Base-by-base conservation (phyloP, 495 filamentous ascomycete genomes). In the Aspergillus egyptiacus region DNA sequence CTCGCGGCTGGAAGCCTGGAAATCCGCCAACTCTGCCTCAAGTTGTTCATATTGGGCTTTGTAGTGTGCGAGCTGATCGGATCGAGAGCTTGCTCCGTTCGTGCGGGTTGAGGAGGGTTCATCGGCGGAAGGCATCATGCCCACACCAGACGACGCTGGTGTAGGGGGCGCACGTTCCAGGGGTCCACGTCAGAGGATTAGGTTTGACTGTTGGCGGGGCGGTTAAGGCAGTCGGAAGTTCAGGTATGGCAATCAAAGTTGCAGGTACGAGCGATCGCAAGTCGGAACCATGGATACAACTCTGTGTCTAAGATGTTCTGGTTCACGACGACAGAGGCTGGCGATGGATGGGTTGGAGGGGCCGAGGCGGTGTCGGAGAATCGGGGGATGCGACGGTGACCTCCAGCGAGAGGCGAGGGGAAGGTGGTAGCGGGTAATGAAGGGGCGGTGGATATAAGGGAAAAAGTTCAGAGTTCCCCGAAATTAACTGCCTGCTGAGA, bases 1-100 rank as follows among this genome's bases (percentile, higher is more conserved):
- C 69, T 98, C 93, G 63, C 86, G 84, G 64, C 89, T 95, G 37
- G 89, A 95, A 47, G 86, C 76, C 62, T 96, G 91, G 64, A 98
- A 98, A 56, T 98, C 93, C 44, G 87, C 79, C 51, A 98, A 79
- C 64, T 98, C 93, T 40, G 83, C 73, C 70, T 94, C 91, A 8
- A 98, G 78, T 60, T 89, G 81, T 64, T 95, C 89, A 74, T 97
- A 96, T 66, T 98, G 93, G 33, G 82, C 67, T 68, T 98, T 97
- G 75, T 97, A 97, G 75, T 91, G 95, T 31, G 84, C 80, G 20
- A 96, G 70, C 43, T 89, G 84, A 55, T 90, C 84, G 61, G 86
- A 80, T 25, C 74, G 64, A 20, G 73, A 77, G 46, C 80, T 70
- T 37, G 73, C 68, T 48, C 73, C 75, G 55, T 68, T 78, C 24